Evolutionary conservation across 768 basidiomycete genomes (phyloP).

Genomic region (Macrolepiota fuliginosa): DNA sequence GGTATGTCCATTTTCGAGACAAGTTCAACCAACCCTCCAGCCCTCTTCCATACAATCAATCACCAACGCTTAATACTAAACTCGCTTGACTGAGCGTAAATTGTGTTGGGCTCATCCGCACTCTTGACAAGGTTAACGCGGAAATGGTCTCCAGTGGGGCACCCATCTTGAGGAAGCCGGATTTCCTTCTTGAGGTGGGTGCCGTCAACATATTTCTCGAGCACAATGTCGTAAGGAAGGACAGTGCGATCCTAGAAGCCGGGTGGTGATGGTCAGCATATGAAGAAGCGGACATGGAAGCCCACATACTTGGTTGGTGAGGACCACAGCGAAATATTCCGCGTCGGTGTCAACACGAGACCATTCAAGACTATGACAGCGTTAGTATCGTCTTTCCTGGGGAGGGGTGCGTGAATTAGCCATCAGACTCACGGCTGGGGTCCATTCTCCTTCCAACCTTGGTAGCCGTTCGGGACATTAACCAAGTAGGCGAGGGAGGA

Average conservation of each 20-base stretch:
- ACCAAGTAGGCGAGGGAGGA: conserved; percentile 12
- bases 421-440: background rate
- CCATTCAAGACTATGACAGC: background rate
- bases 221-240: background rate
- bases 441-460: conserved; percentile 3
- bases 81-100: conserved; percentile 12
- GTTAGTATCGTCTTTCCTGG: background rate
- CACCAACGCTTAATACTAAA: background rate
- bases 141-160: conserved; percentile 7
- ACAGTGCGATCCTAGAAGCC: conserved; percentile 3
- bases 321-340: conserved; percentile 1
- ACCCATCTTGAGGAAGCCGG: background rate
- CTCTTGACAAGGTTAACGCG: conserved; percentile 10
- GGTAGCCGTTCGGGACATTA: conserved; percentile 4
- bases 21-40: too few species aligned
- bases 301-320: conserved; percentile 9
- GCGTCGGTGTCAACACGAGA: conserved; percentile 7
- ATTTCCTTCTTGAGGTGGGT: background rate
- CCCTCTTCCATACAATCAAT: too few species aligned
- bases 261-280: background rate
- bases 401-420: background rate
- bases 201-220: background rate
- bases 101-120: conserved; percentile 2
- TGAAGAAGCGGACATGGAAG: background rate
- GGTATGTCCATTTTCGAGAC: too few species aligned